Percentiles rank a stretch among this genome's conserved stretches.
Conservation (phyloP, 257 asterid genomes). For the Striga asiatica region DNA sequence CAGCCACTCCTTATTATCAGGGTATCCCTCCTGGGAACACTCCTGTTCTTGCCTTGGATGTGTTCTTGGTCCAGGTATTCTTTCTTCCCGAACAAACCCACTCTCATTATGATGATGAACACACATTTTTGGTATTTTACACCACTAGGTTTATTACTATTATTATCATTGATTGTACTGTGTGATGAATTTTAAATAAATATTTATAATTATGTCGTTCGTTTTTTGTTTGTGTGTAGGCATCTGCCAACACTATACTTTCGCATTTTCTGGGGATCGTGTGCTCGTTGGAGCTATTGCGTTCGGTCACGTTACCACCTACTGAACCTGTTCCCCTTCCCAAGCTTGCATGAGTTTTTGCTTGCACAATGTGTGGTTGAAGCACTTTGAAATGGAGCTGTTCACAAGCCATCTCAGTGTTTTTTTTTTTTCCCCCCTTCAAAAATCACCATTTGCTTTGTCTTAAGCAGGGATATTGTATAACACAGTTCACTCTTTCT, state of each 20-base stretch:
- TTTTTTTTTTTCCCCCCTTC: too few species aligned
- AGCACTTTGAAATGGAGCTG: constrained; percentile 1
- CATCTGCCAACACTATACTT: constrained; percentile 87
- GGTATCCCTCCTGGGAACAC: constrained; percentile 55
- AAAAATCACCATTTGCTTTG: not conserved
- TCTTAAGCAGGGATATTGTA: constrained; percentile 1
- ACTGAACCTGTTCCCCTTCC: constrained; percentile 55
- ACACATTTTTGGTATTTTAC: too few species aligned
- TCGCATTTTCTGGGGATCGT: constrained; percentile 79
- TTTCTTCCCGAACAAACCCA: not conserved
- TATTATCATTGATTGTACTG: too few species aligned
- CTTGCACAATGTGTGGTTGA: not conserved
- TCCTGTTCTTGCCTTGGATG: constrained; percentile 92
- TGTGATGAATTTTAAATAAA: not conserved
- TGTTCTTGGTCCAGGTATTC: constrained; percentile 92
- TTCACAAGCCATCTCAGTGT: constrained; percentile 7
- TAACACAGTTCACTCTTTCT: not conserved
- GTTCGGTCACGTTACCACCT: constrained; percentile 79
- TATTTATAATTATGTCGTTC: not conserved
- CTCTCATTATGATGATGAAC: not conserved
- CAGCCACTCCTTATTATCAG: constrained; percentile 80
- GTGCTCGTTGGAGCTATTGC: constrained; percentile 82
- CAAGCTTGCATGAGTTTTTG: constrained; percentile 41
- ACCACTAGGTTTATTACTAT: too few species aligned
- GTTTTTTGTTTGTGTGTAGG: constrained; percentile 39